Evolutionary conservation across 2,329 filamentous ascomycete genomes (phyloP).

Genomic region (Graphilbum fragrans): DNA sequence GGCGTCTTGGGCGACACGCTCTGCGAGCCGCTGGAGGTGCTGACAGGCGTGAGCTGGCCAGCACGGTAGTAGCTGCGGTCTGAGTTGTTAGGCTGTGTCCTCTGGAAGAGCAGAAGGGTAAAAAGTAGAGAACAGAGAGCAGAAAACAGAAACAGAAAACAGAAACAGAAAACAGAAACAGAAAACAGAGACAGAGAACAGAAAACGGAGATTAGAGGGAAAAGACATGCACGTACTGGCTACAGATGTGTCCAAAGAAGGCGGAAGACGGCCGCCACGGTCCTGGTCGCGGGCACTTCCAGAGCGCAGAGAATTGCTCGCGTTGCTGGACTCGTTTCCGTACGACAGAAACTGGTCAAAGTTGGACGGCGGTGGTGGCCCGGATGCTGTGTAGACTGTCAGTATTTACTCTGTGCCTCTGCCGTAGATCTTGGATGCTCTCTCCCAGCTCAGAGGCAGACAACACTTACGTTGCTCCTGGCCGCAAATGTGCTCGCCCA

Average conservation of each 20-base stretch:
- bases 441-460: not conserved
- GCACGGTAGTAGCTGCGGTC: conserved; percentile 42
- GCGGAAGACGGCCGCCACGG: conserved; percentile 33
- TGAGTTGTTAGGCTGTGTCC: conserved; percentile 15
- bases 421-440: too few species aligned
- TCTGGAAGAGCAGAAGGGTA: conserved; percentile 2
- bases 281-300: too few species aligned
- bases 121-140: not conserved
- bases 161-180: too few species aligned
- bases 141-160: too few species aligned
- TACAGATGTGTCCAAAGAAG: conserved; percentile 42
- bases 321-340: conserved; percentile 16
- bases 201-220: too few species aligned
- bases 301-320: too few species aligned
- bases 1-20: conserved; percentile 53
- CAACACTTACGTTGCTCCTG: conserved; percentile 25
- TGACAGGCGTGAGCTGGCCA: conserved; percentile 52
- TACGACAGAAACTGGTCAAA: conserved; percentile 25
- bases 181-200: too few species aligned
- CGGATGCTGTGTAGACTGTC: not conserved
- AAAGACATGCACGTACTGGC: conserved; percentile 51
- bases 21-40: conserved; percentile 45
- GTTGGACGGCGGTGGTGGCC: conserved; percentile 2
- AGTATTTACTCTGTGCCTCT: not conserved
- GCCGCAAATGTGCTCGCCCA: conserved; percentile 73